Evolutionary conservation across 1,284 basidiomycete species (phyloP).

Genomic region (Puccinia coronata): DNA sequence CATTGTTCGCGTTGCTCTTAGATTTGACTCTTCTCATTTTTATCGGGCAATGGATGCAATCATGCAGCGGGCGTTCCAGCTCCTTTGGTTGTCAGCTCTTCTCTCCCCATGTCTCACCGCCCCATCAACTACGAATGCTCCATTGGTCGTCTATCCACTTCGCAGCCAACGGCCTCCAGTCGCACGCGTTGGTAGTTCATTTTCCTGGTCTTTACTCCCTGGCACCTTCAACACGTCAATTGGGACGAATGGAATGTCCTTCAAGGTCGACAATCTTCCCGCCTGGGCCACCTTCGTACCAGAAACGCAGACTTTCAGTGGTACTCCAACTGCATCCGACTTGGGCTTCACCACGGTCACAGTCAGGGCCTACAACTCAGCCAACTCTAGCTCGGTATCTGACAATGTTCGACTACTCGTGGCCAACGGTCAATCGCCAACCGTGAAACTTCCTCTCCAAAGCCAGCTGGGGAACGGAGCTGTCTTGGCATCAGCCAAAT

Average conservation of each 20-base stretch:
- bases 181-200: conserved; percentile 54
- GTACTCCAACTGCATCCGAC: conserved; percentile 52
- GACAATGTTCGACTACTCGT: conserved; percentile 33
- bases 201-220: conserved; percentile 54
- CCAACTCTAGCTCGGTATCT: conserved; percentile 28
- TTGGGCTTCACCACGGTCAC: conserved; percentile 15
- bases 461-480: conserved; percentile 43
- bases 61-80: neutral
- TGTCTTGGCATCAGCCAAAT: conserved; percentile 42
- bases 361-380: conserved; percentile 20
- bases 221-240: conserved; percentile 53
- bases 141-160: conserved; percentile 52
- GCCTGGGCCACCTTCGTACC: conserved; percentile 55
- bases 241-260: conserved; percentile 51
- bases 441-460: conserved; percentile 30
- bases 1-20: neutral
- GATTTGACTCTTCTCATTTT: too few species aligned
- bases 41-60: neutral
- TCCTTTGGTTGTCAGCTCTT: conserved; percentile 4
- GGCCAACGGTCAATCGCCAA: conserved; percentile 23
- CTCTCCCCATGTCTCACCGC: conserved; percentile 14
- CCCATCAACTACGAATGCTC: conserved; percentile 12
- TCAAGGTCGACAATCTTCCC: conserved; percentile 52
- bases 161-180: conserved; percentile 54
- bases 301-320: conserved; percentile 52